A percentile compares a stretch with the other conserved stretches of the same genome.
Evolutionary conservation across 2,329 filamentous ascomycete genomes (phyloP).

Genomic region (Colletotrichum truncatum): DNA sequence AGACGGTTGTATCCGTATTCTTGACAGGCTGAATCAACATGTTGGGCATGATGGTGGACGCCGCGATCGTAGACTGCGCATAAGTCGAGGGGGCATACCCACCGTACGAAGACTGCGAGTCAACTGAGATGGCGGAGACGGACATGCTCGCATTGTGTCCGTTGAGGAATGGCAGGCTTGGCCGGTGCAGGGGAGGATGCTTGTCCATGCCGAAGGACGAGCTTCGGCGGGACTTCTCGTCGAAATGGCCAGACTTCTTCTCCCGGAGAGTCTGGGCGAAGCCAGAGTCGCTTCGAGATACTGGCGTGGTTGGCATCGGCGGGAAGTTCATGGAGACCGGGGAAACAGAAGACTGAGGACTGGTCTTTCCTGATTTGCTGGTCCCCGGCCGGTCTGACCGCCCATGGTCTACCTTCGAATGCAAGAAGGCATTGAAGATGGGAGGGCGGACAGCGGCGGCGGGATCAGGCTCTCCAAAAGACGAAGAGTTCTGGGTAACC

Average conservation of each 20-base stretch:
- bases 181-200: conserved; percentile 72
- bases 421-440: conserved; percentile 91
- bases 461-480: conserved; percentile 77
- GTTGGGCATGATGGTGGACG: conserved; percentile 87
- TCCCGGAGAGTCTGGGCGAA: conserved; percentile 90
- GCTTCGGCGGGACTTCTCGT: conserved; percentile 82
- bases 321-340: conserved; percentile 84
- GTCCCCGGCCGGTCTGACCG: conserved; percentile 82
- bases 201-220: conserved; percentile 90
- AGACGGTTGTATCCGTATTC: conserved; percentile 82
- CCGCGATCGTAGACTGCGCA: conserved; percentile 85
- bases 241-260: conserved; percentile 94
- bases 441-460: conserved; percentile 63
- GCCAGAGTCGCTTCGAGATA: conserved; percentile 91
- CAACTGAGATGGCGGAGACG: conserved; percentile 67
- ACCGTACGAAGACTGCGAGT: conserved; percentile 77
- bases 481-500: conserved; percentile 88
- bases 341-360: conserved; percentile 73
- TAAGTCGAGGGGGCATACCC: conserved; percentile 86
- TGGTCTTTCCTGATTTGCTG: conserved; percentile 69
- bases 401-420: conserved; percentile 73
- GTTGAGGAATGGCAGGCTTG: conserved; percentile 78
- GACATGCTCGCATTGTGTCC: conserved; percentile 69
- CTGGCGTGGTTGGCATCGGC: conserved; percentile 76
- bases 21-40: conserved; percentile 82